phyloP scores from a whole-genome alignment of 495 filamentous ascomycete species.

The Neurospora discreta region DNA sequence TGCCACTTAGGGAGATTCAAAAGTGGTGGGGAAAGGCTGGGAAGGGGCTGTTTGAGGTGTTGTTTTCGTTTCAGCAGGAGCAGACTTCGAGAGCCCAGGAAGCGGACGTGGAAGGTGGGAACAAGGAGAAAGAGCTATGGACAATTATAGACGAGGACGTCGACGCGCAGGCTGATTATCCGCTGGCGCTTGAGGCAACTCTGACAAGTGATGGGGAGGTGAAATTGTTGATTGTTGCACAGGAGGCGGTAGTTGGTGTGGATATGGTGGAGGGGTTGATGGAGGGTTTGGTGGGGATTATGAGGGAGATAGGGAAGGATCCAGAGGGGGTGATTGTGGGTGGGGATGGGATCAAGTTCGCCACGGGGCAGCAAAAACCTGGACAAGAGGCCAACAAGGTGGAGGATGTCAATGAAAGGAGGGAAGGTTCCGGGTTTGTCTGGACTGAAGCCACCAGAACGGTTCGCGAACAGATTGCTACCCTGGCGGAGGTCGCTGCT shows the following conservation, averaged over 20 bases:
- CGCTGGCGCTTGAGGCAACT: slow-evolving; percentile 62
- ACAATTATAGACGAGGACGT: slow-evolving; percentile 34
- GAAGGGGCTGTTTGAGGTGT: slow-evolving; percentile 60
- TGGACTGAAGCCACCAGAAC: slow-evolving; percentile 41
- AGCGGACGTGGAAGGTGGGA: not conserved
- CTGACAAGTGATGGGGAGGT: slow-evolving; percentile 35
- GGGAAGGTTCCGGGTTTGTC: slow-evolving; percentile 20
- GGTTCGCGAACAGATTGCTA: slow-evolving; percentile 49
- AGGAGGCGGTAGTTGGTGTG: slow-evolving; percentile 25
- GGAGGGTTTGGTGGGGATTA: slow-evolving; percentile 22
- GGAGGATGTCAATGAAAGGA: not conserved
- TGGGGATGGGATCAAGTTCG: not conserved
- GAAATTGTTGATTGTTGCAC: slow-evolving; percentile 43
- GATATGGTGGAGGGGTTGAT: slow-evolving; percentile 25
- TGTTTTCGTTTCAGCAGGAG: slow-evolving; percentile 72
- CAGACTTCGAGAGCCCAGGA: slow-evolving; percentile 7
- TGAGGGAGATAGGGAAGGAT: slow-evolving; percentile 12
- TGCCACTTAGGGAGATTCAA: slow-evolving; percentile 58
- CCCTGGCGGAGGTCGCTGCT: slow-evolving; percentile 40
- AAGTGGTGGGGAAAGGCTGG: slow-evolving; percentile 50
- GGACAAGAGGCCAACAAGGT: not conserved
- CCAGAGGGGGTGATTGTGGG: not conserved
- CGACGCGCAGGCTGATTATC: slow-evolving; percentile 46
- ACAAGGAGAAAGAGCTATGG: slow-evolving; percentile 35
- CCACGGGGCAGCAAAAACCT: not conserved